Evolutionary conservation across 2,329 filamentous ascomycete genomes (phyloP).

Genomic region (Diaporthe sp.): DNA sequence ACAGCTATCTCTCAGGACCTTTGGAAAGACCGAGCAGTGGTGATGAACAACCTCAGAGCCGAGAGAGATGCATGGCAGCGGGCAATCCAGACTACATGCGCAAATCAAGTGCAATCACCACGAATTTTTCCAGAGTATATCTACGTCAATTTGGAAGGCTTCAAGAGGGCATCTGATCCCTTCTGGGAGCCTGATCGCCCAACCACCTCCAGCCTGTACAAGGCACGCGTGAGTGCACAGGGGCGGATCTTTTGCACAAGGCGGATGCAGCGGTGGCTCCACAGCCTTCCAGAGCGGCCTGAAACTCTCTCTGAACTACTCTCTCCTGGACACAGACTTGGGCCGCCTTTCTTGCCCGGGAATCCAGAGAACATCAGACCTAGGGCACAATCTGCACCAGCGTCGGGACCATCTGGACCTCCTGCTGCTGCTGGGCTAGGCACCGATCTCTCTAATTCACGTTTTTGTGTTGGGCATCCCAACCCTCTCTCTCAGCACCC

Average conservation of each 20-base stretch:
- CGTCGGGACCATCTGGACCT: background rate
- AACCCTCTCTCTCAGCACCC: conserved; percentile 34
- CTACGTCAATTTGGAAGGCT: conserved; percentile 9
- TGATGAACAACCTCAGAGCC: background rate
- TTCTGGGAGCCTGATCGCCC: conserved; percentile 15
- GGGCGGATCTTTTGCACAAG: conserved; percentile 4
- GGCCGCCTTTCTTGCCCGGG: background rate
- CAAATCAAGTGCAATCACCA: background rate
- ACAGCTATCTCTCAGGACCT: background rate
- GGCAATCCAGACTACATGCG: background rate
- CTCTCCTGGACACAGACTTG: background rate
- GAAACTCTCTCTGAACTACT: background rate
- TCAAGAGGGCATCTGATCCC: conserved; percentile 5
- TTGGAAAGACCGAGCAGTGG: background rate
- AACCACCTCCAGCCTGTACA: conserved; percentile 22
- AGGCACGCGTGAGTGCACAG: background rate
- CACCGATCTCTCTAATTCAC: background rate
- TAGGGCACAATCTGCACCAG: conserved; percentile 23
- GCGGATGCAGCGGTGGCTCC: conserved; percentile 24
- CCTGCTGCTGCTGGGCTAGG: background rate
- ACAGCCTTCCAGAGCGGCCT: conserved; percentile 5
- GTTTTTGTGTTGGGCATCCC: conserved; percentile 8
- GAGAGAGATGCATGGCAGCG: background rate
- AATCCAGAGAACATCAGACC: background rate
- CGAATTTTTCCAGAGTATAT: conserved; percentile 30